These are phyloP conservation scores for Fusarium proliferatum DNA, from an alignment of 2,329 filamentous ascomycete species.

Conservation along the genomic window DNA sequence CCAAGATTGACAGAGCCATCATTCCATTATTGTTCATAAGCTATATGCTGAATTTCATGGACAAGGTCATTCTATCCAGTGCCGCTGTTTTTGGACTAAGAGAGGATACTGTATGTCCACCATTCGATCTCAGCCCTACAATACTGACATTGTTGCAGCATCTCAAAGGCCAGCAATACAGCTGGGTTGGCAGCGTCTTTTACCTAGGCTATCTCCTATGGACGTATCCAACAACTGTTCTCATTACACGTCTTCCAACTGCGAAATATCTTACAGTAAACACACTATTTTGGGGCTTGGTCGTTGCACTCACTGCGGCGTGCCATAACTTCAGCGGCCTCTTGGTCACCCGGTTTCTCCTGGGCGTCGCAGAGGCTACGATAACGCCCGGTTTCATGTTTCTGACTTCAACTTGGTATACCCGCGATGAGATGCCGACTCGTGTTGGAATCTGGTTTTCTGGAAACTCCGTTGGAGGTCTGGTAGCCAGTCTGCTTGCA, in stretches of 20 bases:
- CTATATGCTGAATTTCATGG: conserved; percentile 71
- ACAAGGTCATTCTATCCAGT: conserved; percentile 67
- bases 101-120: conserved; percentile 54
- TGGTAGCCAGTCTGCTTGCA: conserved; percentile 61
- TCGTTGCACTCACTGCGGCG: conserved; percentile 58
- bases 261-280: conserved; percentile 60
- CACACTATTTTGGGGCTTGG: conserved; percentile 62
- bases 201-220: conserved; percentile 61
- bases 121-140: fast-evolving
- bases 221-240: conserved; percentile 61
- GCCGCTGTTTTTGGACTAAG: conserved; percentile 67
- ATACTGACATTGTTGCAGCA: conserved; percentile 23
- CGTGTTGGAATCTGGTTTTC: conserved; percentile 68
- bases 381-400: conserved; percentile 67
- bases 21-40: conserved; percentile 68
- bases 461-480: conserved; percentile 61
- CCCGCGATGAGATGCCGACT: conserved; percentile 65
- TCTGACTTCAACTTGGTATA: conserved; percentile 67
- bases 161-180: conserved; percentile 63
- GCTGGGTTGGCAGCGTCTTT: conserved; percentile 66
- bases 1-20: conserved; percentile 66
- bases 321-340: conserved; percentile 62
- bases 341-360: conserved; percentile 62
- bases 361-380: conserved; percentile 66
- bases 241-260: conserved; percentile 60